These are phyloP conservation scores for Aspergillus panamensis DNA, from an alignment of 495 filamentous ascomycete genomes.

Conservation along the genomic window DNA sequence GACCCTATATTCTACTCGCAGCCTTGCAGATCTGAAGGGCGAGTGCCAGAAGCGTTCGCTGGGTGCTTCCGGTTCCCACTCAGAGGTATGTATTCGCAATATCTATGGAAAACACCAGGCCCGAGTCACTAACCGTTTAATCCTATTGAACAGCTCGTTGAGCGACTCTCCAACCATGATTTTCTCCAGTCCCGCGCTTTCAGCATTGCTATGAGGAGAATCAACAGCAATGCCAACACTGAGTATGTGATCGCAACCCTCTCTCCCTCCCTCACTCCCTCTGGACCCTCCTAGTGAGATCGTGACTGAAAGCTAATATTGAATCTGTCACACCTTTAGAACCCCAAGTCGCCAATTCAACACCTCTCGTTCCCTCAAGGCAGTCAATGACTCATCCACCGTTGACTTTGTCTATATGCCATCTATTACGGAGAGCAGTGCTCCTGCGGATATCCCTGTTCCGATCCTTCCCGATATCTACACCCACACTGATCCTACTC, in stretches of 20 bases:
- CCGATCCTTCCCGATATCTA: constrained; percentile 53
- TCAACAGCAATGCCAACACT: constrained; percentile 40
- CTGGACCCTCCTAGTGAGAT: constrained; percentile 6
- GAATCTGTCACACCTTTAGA: constrained; percentile 17
- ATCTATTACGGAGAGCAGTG: constrained; percentile 42
- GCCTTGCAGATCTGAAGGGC: constrained; percentile 37
- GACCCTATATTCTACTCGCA: constrained; percentile 36
- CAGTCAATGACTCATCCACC: constrained; percentile 54
- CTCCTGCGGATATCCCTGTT: constrained; percentile 38
- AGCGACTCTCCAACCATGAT: constrained; percentile 53
- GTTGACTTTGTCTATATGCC: constrained; percentile 66
- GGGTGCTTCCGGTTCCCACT: constrained; percentile 32
- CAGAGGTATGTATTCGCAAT: constrained; percentile 31
- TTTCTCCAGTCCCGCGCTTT: constrained; percentile 51
- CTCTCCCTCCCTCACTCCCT: no score
- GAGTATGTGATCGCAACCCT: constrained; percentile 31
- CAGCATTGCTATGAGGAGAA: constrained; percentile 50
- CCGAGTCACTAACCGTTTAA: constrained; percentile 7
- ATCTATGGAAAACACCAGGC: background rate
- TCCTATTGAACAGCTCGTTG: constrained; percentile 37
- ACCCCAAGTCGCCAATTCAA: constrained; percentile 53
- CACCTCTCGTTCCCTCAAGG: constrained; percentile 52
- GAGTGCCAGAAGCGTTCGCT: constrained; percentile 41
- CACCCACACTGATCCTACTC: constrained; percentile 26
- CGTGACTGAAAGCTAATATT: constrained; percentile 21